These are phyloP conservation scores for Trichoderma breve DNA, from an alignment of 2,329 filamentous ascomycete genomes.

Conservation along the genomic window DNA sequence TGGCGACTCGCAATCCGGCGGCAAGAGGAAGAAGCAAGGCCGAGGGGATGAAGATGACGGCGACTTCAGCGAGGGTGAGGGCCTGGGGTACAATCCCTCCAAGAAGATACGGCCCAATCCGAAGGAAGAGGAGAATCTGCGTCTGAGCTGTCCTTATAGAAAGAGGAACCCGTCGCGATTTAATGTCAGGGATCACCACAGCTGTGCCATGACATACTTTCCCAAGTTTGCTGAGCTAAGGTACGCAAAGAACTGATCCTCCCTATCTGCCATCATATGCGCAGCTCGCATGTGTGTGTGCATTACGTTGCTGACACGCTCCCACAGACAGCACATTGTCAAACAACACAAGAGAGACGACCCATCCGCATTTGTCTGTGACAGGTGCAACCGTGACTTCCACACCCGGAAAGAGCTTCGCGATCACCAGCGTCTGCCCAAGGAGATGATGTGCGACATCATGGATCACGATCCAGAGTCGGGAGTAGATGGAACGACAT, in stretches of 20 bases:
- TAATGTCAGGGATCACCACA: conserved; percentile 46
- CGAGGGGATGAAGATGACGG: conserved; percentile 35
- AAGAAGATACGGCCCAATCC: conserved; percentile 35
- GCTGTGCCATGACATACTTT: conserved; percentile 45
- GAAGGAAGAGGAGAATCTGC: conserved; percentile 39
- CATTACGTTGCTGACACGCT: conserved; percentile 13
- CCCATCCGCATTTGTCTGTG: conserved; percentile 41
- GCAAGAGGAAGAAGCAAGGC: conserved; percentile 38
- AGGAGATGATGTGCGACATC: conserved; percentile 43
- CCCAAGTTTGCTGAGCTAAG: conserved; percentile 42
- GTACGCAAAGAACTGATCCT: conserved; percentile 26
- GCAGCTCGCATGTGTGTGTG: neutral
- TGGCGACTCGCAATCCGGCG: conserved; percentile 26
- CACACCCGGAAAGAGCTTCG: conserved; percentile 38
- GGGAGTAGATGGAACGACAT: conserved; percentile 41
- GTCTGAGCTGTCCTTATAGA: conserved; percentile 44
- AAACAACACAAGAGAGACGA: conserved; percentile 44
- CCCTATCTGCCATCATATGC: neutral
- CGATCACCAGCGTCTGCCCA: conserved; percentile 40
- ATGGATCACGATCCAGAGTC: conserved; percentile 41
- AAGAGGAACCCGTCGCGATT: conserved; percentile 46
- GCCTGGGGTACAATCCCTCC: conserved; percentile 28
- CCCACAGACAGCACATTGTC: conserved; percentile 40
- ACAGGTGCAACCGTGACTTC: conserved; percentile 42
- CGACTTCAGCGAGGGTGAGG: conserved; percentile 37